Percentiles rank a stretch among this genome's conserved stretches.
These are phyloP conservation scores for Magnusiomyces magnusii DNA, from an alignment of 1,139 yeast genomes.

Conservation along the genomic window DNA sequence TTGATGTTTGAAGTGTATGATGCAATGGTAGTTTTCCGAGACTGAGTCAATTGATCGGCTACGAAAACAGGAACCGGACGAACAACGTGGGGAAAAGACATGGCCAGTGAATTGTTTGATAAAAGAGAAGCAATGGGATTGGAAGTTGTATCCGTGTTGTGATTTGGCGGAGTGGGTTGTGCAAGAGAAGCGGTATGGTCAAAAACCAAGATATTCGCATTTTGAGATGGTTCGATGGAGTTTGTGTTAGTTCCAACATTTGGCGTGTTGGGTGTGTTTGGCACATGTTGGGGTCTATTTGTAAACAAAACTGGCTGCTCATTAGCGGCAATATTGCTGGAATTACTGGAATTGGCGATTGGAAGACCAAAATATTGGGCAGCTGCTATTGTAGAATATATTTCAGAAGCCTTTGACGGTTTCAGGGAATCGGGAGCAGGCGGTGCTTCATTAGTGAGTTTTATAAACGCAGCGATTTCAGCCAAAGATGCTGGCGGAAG, in stretches of 20 bases:
- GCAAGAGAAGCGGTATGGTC: neutral
- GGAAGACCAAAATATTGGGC: neutral
- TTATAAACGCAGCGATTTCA: neutral
- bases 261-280: too few relatives aligned
- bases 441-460: neutral
- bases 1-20: neutral
- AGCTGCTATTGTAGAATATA: neutral
- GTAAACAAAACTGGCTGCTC: too few relatives aligned
- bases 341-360: too few relatives aligned
- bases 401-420: neutral
- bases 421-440: neutral
- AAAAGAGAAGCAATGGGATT: neutral
- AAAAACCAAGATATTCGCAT: neutral
- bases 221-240: too few relatives aligned
- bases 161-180: neutral
- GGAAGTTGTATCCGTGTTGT: neutral
- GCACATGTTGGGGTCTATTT: too few relatives aligned
- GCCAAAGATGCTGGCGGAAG: neutral
- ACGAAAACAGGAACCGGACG: slow-evolving; percentile 8
- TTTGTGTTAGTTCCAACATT: too few relatives aligned
- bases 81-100: neutral
- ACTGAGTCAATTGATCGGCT: slow-evolving; percentile 1
- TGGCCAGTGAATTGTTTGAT: neutral
- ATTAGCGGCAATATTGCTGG: too few relatives aligned
- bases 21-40: slow-evolving; percentile 2